A percentile compares a stretch with the other conserved stretches of the same genome.
Conservation (phyloP, 371 early-diverging fungal species). For the Furculomyces boomerangus region DNA sequence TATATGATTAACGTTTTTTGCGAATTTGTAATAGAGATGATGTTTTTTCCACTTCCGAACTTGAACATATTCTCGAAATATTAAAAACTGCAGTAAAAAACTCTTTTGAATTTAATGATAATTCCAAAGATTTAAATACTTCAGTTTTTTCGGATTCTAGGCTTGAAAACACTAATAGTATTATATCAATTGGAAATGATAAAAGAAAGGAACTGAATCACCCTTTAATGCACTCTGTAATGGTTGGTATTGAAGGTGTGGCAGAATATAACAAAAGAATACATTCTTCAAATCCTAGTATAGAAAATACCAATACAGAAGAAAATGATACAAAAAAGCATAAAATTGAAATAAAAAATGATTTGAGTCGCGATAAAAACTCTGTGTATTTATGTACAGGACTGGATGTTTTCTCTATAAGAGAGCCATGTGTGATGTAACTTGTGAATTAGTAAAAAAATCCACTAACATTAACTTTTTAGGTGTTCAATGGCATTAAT, state of each 20-base stretch:
- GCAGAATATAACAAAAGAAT: conserved; percentile 8
- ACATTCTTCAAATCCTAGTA: neutral
- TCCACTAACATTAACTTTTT: neutral
- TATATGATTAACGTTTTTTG: neutral
- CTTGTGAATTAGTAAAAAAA: conserved; percentile 1
- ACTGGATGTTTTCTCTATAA: conserved; percentile 23
- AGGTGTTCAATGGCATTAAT: conserved; percentile 22
- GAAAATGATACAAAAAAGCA: neutral
- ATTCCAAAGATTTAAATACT: neutral
- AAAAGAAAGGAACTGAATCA: conserved; percentile 3
- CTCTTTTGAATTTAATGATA: conserved; percentile 2
- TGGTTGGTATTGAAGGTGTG: conserved; percentile 24
- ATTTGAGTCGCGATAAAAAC: neutral
- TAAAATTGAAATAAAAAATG: conserved; percentile 1
- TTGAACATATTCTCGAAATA: neutral
- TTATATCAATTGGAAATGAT: conserved; percentile 10
- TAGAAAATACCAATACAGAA: neutral
- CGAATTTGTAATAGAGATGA: neutral
- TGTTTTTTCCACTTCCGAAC: neutral
- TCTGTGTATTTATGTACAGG: conserved; percentile 26
- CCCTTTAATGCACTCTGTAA: conserved; percentile 28
- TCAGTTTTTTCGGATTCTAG: too few species aligned
- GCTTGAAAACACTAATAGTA: conserved; percentile 3
- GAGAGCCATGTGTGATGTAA: conserved; percentile 33
- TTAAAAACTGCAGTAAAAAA: conserved; percentile 2